These are phyloP conservation scores for Spathaspora girioi DNA, from an alignment of 805 yeast species.

Conservation along the genomic window DNA sequence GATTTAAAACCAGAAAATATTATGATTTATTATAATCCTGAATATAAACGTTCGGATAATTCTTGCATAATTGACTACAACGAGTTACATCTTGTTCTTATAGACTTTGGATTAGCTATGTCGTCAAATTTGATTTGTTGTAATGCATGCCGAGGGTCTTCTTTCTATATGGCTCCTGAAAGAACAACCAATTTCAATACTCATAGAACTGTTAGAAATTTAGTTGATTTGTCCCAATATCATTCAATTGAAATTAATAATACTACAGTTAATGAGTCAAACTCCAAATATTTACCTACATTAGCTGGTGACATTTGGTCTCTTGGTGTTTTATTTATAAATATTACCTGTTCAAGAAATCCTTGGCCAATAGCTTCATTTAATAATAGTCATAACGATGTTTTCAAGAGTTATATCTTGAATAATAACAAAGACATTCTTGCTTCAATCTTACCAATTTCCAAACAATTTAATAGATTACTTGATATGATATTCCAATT, in stretches of 20 bases:
- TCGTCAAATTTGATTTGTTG: conserved; percentile 53
- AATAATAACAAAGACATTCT: conserved; percentile 53
- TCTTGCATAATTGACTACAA: conserved; percentile 32
- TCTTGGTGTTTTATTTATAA: conserved; percentile 73
- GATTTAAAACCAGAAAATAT: conserved; percentile 42
- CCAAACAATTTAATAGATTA: conserved; percentile 54
- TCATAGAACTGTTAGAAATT: conserved; percentile 20
- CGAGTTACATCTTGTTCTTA: conserved; percentile 56
- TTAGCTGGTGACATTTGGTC: conserved; percentile 82
- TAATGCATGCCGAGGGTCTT: conserved; percentile 79
- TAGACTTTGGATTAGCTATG: conserved; percentile 90
- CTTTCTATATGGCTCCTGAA: conserved; percentile 94
- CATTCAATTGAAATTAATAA: conserved; percentile 12
- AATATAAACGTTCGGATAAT: conserved; percentile 17
- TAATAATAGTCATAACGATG: conserved; percentile 43
- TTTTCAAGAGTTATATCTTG: conserved; percentile 61
- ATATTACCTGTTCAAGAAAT: conserved; percentile 77
- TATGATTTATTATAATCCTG: conserved; percentile 30
- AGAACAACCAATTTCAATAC: conserved; percentile 48
- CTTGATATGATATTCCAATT: conserved; percentile 42
- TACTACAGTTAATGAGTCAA: conserved; percentile 15
- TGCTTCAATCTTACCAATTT: conserved; percentile 67
- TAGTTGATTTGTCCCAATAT: conserved; percentile 30
- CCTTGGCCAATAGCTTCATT: conserved; percentile 86
- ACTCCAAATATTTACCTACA: conserved; percentile 53